Conservation (phyloP, 257 asterid genomes). For the Avicennia marina region DNA sequence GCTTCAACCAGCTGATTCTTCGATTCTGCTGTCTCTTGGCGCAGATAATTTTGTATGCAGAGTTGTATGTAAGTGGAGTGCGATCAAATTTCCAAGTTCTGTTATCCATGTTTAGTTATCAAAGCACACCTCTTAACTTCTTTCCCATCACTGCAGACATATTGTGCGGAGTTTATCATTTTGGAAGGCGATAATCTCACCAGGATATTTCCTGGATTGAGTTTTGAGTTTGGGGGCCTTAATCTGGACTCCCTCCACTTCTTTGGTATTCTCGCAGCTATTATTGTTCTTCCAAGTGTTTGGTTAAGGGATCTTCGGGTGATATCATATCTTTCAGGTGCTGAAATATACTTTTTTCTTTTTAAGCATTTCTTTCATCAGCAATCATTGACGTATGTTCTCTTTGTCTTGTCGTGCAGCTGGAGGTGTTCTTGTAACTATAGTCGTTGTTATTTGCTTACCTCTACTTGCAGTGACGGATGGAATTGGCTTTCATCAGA, state of each 20-base stretch:
- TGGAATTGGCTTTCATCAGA: slow-evolving; percentile 43
- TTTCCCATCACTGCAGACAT: slow-evolving; percentile 46
- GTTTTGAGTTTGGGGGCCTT: slow-evolving; percentile 43
- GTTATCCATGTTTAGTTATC: slow-evolving; percentile 4
- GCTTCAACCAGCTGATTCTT: not conserved
- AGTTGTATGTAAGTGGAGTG: slow-evolving; percentile 59
- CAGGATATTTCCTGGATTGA: slow-evolving; percentile 58
- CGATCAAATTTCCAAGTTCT: slow-evolving; percentile 4
- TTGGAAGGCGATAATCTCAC: slow-evolving; percentile 85
- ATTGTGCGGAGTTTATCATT: slow-evolving; percentile 72
- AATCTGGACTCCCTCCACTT: slow-evolving; percentile 59
- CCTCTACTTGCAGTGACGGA: slow-evolving; percentile 44
- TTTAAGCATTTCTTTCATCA: not conserved
- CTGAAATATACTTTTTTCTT: not conserved
- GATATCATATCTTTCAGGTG: slow-evolving; percentile 83
- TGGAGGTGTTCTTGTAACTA: slow-evolving; percentile 68
- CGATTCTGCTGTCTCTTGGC: slow-evolving; percentile 8
- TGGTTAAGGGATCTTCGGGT: slow-evolving; percentile 76
- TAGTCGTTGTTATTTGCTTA: slow-evolving; percentile 47
- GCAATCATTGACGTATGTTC: not conserved
- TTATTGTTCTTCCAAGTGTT: slow-evolving; percentile 69
- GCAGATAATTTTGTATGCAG: slow-evolving; percentile 85
- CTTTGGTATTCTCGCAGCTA: slow-evolving; percentile 45
- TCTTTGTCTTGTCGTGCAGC: slow-evolving; percentile 37
- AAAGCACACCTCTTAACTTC: not conserved